Evolutionary conservation across 257 asterid genomes (phyloP), one percentile per base, ranked within the genome.

Genomic region (Solanum gracilifrons): DNA sequence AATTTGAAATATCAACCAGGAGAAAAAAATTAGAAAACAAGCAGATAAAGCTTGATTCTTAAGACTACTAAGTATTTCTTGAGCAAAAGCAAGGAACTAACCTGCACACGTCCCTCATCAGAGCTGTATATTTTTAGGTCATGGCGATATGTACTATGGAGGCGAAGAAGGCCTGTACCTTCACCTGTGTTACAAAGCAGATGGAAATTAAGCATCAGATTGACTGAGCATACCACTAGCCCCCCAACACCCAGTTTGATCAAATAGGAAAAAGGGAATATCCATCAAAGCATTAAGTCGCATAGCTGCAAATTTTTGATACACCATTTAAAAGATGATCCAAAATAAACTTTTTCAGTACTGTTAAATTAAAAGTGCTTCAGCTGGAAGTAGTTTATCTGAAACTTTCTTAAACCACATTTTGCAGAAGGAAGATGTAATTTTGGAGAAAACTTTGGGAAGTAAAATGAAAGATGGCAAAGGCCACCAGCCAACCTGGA

Each of bases 61-160:
- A 71, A n/a, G 55, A 76, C 64, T 29, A 36, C 33, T 9, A 60
- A 85, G 33, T 39, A 58, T 73, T 79, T 37, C 23, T 20, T 68
- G 48, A 88, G 83, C 77, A 76, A 46, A 29, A 21, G 55, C 37
- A 87, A 29, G 51, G 25, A 35, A 20, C 8, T 89, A 75, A 96
- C 99, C 98, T 97, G 99, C 84, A 97, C 99, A 85, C 99, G 98
- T 41, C 98, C 99, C 92, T 97, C 99, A 86, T 97, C 98, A 8
- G 99, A 97, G 90, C 98, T 97, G 92, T 97, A 97, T 92, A 97
- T 97, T 89, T 97, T 97, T 51, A 97, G 80, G 89, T 97, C 98
- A 91, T 97, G 99, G 85, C 98, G 98, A 88, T 97, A 97, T 75
- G 99, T 97, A 85, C 99, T 97, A 89, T 97, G 99, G 90, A 97